Percentiles rank a stretch among this genome's conserved stretches.
phyloP scores from a whole-genome alignment of 768 basidiomycete genomes.

The Tulasnella sp. region DNA sequence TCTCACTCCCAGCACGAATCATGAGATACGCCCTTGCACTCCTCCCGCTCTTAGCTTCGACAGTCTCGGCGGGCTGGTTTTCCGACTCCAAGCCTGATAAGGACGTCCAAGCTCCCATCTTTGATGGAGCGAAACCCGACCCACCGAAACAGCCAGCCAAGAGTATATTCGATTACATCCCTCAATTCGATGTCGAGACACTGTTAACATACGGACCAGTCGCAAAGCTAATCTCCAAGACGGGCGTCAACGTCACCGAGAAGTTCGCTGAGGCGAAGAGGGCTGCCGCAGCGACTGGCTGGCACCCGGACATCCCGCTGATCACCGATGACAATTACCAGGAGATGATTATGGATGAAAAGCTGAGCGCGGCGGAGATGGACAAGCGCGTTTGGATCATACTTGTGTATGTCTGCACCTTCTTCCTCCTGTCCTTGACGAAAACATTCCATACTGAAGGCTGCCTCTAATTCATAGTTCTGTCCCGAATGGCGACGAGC shows the following conservation, averaged over 20 bases:
- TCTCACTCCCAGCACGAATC: too few species aligned
- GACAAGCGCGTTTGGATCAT: constrained; percentile 64
- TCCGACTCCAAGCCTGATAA: too few species aligned
- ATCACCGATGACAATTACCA: constrained; percentile 76
- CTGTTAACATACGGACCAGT: constrained; percentile 45
- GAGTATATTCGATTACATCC: too few species aligned
- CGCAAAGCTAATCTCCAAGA: constrained; percentile 38
- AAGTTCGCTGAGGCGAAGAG: constrained; percentile 28
- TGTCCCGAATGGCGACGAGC: constrained; percentile 24
- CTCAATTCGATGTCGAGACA: constrained; percentile 3
- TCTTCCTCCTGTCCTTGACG: not conserved
- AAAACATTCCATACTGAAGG: too few species aligned
- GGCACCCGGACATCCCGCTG: constrained; percentile 65
- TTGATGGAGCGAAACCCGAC: too few species aligned
- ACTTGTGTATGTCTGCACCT: constrained; percentile 45
- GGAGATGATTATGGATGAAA: constrained; percentile 60
- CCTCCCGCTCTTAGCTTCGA: too few species aligned
- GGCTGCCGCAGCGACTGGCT: constrained; percentile 31
- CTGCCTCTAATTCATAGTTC: too few species aligned
- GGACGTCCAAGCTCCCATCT: too few species aligned
- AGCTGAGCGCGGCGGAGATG: constrained; percentile 41
- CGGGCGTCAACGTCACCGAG: constrained; percentile 67
- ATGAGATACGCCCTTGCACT: too few species aligned
- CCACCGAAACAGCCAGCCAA: too few species aligned
- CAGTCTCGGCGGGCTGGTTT: too few species aligned